Evolutionary conservation across 768 basidiomycete genomes (phyloP), one percentile per base, ranked within the genome.

Genomic region (Hericium rajendrae): DNA sequence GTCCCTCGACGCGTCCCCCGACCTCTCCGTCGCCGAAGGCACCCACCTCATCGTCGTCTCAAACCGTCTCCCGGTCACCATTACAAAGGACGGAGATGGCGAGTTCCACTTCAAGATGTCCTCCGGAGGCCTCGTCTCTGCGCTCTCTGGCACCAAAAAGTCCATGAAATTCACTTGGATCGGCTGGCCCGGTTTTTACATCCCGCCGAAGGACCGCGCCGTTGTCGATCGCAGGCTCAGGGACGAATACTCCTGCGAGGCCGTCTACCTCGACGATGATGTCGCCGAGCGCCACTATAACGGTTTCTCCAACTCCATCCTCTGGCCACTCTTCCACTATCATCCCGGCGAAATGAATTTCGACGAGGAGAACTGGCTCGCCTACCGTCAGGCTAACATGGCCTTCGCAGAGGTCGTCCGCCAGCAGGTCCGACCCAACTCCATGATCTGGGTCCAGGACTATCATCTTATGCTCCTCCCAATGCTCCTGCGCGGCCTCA

Each of bases 341-440:
- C 95, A 98, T 71, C 97, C 97, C 8, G 95, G 95, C 62, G 97
- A 98, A 75, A 98, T 99, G 94, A 95, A 93, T 73, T 99, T 99
- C 68, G 95, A 97, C 71, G 93, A 97, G 74, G 91, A 91, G 68
- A 91, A 98, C 70, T 99, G 97, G 97, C 83, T 86, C 54, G 97
- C 93, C 13, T 99, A 98, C 72, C 85, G 97, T 39, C 93, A 97
- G 71, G 95, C 95, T 49, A 99, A 98, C 71, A 76, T 94, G 74
- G 79, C 84, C 63, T 99, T 99, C 66, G 95, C 97, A 0, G 88
- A 97, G 70, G 90, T 79, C 20, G 90, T 98, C 57, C 79, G 82
- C 60, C 76, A 78, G 49, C 88, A 93, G 69, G 76, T 93, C 56
- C 81, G 78, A 5, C 85, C 89, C 2, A 92, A 91, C 18, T 83